phyloP scores from a whole-genome alignment of 371 early-diverging fungal genomes.

The Apophysomyces variabilis region DNA sequence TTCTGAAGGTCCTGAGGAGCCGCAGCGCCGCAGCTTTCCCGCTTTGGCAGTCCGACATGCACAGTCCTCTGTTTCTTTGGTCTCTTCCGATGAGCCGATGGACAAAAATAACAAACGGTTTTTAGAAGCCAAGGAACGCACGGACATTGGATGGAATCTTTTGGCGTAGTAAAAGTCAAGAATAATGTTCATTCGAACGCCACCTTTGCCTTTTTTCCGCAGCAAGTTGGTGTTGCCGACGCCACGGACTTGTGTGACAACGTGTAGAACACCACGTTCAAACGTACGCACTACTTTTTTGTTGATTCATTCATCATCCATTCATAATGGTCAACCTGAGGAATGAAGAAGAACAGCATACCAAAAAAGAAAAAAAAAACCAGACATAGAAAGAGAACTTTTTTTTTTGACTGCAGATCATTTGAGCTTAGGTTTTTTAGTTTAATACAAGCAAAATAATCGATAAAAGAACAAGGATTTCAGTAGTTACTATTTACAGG shows the following conservation, averaged over 20 bases:
- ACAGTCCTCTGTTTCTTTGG: no score
- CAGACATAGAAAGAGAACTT: no score
- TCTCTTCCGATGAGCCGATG: slow-evolving; percentile 3
- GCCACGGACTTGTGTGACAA: slow-evolving; percentile 8
- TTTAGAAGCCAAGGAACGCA: not conserved
- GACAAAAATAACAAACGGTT: not conserved
- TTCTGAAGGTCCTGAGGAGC: no score
- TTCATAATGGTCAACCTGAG: no score
- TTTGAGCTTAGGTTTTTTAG: not conserved
- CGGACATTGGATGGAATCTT: not conserved
- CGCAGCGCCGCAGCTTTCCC: no score
- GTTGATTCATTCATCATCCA: no score
- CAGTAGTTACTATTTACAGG: slow-evolving; percentile 6
- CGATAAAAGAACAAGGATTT: not conserved
- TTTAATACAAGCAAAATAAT: not conserved
- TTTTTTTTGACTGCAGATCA: not conserved
- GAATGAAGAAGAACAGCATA: not conserved
- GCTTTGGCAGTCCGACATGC: no score
- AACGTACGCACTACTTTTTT: not conserved
- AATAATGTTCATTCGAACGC: not conserved
- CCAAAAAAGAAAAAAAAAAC: not conserved
- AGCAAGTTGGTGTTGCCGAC: slow-evolving; percentile 4
- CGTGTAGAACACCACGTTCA: not conserved
- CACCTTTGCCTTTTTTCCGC: slow-evolving; percentile 5
- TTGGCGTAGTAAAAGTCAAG: not conserved